Percentiles rank a stretch among this genome's conserved stretches.
Conservation (phyloP, 1,284 basidiomycete species). For the Athelia psychrophila region DNA sequence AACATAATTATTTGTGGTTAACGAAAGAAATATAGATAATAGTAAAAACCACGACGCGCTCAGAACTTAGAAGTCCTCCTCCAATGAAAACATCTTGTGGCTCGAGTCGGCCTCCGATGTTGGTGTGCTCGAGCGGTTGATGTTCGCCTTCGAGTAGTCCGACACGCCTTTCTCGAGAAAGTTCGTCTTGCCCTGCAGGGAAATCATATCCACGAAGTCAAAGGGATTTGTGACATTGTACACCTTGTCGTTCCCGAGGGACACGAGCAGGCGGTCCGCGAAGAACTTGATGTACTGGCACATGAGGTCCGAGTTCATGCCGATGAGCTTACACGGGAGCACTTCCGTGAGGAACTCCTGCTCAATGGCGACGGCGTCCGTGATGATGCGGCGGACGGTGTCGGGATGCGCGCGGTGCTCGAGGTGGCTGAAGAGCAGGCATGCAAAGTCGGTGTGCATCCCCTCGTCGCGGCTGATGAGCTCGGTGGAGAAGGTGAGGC, state of each 20-base stretch:
- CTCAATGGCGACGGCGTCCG: background rate
- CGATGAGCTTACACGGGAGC: slow-evolving; percentile 42
- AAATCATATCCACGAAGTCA: background rate
- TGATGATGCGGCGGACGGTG: background rate
- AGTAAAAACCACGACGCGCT: too few relatives aligned
- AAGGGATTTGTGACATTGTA: slow-evolving; percentile 32
- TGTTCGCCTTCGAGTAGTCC: slow-evolving; percentile 36
- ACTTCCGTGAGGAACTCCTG: slow-evolving; percentile 21
- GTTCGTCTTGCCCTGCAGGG: background rate
- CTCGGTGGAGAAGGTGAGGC: background rate
- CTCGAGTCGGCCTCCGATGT: slow-evolving; percentile 19
- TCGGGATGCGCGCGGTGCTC: background rate
- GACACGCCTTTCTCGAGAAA: background rate
- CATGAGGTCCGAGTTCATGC: slow-evolving; percentile 61
- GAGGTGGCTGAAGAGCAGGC: background rate
- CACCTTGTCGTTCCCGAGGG: slow-evolving; percentile 67
- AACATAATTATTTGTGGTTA: too few relatives aligned
- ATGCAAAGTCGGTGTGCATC: slow-evolving; percentile 1
- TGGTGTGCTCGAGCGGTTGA: slow-evolving; percentile 33
- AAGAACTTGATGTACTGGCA: slow-evolving; percentile 78
- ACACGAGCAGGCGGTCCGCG: slow-evolving; percentile 68
- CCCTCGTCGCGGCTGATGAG: slow-evolving; percentile 1
- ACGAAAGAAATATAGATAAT: too few relatives aligned
- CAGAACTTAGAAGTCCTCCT: slow-evolving; percentile 40
- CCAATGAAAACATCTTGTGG: slow-evolving; percentile 32